Percentiles rank a stretch among this genome's conserved stretches.
phyloP scores from a whole-genome alignment of 805 yeast species.

The Pichia scutulata region DNA sequence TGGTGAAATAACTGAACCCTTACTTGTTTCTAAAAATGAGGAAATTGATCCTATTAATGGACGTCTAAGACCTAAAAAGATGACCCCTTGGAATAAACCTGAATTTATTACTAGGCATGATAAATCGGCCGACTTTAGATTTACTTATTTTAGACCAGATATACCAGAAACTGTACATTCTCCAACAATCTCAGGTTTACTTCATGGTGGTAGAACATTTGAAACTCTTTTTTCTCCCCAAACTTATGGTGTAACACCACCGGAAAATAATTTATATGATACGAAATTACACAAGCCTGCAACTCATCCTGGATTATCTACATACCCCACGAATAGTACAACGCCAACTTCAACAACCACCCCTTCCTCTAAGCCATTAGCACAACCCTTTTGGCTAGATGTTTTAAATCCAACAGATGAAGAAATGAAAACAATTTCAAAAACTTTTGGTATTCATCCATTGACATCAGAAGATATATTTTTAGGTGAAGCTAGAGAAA shows the following conservation, averaged over 20 bases:
- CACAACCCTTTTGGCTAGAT: constrained; percentile 82
- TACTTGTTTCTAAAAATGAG: constrained; percentile 33
- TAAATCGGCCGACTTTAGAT: constrained; percentile 51
- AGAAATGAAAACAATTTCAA: constrained; percentile 86
- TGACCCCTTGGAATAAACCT: constrained; percentile 62
- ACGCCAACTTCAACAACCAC: neutral
- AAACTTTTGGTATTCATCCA: constrained; percentile 93
- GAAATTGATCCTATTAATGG: constrained; percentile 53
- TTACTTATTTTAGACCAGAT: constrained; percentile 89
- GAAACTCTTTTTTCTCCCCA: constrained; percentile 53
- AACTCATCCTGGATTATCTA: neutral
- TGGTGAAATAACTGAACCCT: constrained; percentile 19
- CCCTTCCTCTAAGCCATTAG: constrained; percentile 1
- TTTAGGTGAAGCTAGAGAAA: constrained; percentile 89
- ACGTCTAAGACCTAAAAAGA: constrained; percentile 65
- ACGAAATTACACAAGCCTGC: neutral
- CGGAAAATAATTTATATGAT: neutral
- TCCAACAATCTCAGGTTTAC: constrained; percentile 75
- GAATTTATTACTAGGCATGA: constrained; percentile 10
- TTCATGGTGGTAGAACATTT: constrained; percentile 46
- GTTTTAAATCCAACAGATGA: constrained; percentile 91
- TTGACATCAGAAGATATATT: constrained; percentile 93
- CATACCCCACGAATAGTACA: neutral
- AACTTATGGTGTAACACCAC: constrained; percentile 21
- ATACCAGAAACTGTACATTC: constrained; percentile 85